A percentile compares a stretch with the other conserved stretches of the same genome.
Evolutionary conservation across 2,329 filamentous ascomycete species (phyloP).

Genomic region (Alternaria novae-zelandiae): DNA sequence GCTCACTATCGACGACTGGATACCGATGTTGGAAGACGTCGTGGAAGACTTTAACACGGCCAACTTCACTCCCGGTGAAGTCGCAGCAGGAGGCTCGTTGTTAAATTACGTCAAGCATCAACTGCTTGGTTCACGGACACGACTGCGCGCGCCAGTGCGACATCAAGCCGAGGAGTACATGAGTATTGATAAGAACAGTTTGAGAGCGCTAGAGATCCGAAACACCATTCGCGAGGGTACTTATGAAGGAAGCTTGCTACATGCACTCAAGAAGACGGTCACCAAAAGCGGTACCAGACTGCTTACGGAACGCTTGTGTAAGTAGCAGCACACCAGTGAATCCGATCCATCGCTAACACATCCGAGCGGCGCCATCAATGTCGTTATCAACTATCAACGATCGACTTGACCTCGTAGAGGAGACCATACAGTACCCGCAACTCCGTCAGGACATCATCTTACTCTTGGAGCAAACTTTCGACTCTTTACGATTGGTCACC

Average conservation of each 20-base stretch:
- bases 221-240: slow-evolving; percentile 81
- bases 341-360: slow-evolving; percentile 1
- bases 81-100: slow-evolving; percentile 78
- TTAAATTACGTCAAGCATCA: slow-evolving; percentile 83
- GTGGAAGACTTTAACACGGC: slow-evolving; percentile 61
- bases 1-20: slow-evolving; percentile 69
- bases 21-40: slow-evolving; percentile 75
- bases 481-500: slow-evolving; percentile 88
- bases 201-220: slow-evolving; percentile 87
- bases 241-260: slow-evolving; percentile 83
- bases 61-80: slow-evolving; percentile 71
- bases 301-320: slow-evolving; percentile 82
- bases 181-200: slow-evolving; percentile 89
- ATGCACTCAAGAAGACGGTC: slow-evolving; percentile 86
- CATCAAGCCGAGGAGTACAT: slow-evolving; percentile 79
- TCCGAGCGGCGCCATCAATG: slow-evolving; percentile 79
- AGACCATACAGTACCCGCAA: slow-evolving; percentile 70
- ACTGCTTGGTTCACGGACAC: slow-evolving; percentile 77
- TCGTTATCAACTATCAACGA: slow-evolving; percentile 78
- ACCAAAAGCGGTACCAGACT: slow-evolving; percentile 90
- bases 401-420: slow-evolving; percentile 80
- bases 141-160: slow-evolving; percentile 81
- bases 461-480: slow-evolving; percentile 76
- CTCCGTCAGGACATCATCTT: slow-evolving; percentile 73
- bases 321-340: slow-evolving; percentile 18